phyloP scores from a whole-genome alignment of 192 early-diverging fungal genomes.

The Funneliformis geosporum region DNA sequence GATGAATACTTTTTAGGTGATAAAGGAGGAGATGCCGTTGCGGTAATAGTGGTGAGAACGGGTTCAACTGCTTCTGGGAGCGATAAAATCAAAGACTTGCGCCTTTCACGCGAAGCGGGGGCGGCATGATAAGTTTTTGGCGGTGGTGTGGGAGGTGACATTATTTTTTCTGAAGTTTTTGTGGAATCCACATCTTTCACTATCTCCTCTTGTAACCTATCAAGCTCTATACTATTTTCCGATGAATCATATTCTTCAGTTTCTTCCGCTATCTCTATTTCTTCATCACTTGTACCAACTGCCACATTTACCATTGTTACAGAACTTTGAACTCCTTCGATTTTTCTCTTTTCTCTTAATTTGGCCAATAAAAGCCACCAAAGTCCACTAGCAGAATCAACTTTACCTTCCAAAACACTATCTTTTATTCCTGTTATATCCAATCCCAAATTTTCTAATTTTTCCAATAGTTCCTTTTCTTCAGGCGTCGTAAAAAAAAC shows the following conservation, averaged over 20 bases:
- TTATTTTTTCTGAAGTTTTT: background rate
- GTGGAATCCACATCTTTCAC: background rate
- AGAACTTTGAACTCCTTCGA: background rate
- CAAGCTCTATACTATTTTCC: background rate
- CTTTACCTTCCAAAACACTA: slow-evolving; percentile 32
- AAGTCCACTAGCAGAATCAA: slow-evolving; percentile 28
- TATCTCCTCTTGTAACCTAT: background rate
- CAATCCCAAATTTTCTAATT: slow-evolving; percentile 29
- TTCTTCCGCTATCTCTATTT: slow-evolving; percentile 4
- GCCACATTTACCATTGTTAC: slow-evolving; percentile 25
- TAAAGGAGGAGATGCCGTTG: slow-evolving; percentile 27
- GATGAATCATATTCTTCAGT: slow-evolving; percentile 20
- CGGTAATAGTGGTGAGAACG: slow-evolving; percentile 28
- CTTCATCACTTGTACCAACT: slow-evolving; percentile 31
- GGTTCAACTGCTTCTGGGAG: slow-evolving; percentile 29
- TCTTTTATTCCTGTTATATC: slow-evolving; percentile 23
- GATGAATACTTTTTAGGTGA: slow-evolving; percentile 34
- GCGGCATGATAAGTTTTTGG: slow-evolving; percentile 27
- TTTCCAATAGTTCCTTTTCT: slow-evolving; percentile 34
- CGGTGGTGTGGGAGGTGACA: slow-evolving; percentile 17
- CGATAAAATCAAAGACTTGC: slow-evolving; percentile 29
- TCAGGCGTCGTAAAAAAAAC: slow-evolving; percentile 24
- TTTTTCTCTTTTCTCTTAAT: slow-evolving; percentile 28
- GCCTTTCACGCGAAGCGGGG: slow-evolving; percentile 26
- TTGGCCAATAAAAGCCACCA: slow-evolving; percentile 33